Conservation (phyloP, 73 alveolate genomes). For the Blepharisma japonicum region DNA sequence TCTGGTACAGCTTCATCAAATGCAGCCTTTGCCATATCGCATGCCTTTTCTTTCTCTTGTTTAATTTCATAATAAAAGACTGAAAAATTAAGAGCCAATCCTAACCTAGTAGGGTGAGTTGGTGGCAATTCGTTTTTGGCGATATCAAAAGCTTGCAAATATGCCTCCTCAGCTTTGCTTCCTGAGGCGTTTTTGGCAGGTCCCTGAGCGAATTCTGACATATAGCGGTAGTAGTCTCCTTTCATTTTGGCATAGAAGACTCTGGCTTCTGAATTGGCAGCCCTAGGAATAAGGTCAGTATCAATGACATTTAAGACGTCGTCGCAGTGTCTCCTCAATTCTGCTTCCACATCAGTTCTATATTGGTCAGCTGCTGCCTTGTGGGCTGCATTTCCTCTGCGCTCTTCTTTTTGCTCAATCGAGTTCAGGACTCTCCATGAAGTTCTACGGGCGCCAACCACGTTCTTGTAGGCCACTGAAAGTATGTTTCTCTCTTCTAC, state of each 20-base stretch:
- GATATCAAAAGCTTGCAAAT: slow-evolving; percentile 77
- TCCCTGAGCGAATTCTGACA: slow-evolving; percentile 82
- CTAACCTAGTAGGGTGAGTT: slow-evolving; percentile 88
- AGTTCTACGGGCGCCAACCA: slow-evolving; percentile 79
- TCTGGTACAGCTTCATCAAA: slow-evolving; percentile 76
- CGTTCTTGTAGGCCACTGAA: slow-evolving; percentile 83
- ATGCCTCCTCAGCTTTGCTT: slow-evolving; percentile 76
- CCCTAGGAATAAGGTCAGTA: slow-evolving; percentile 56
- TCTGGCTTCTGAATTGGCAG: slow-evolving; percentile 70
- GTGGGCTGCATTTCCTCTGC: slow-evolving; percentile 63
- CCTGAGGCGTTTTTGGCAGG: slow-evolving; percentile 74
- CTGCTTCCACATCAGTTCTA: slow-evolving; percentile 70
- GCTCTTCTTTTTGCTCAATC: slow-evolving; percentile 70
- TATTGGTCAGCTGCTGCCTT: slow-evolving; percentile 68
- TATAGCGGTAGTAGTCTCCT: slow-evolving; percentile 93
- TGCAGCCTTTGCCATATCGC: slow-evolving; percentile 80
- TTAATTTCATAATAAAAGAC: slow-evolving; percentile 88
- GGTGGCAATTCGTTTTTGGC: slow-evolving; percentile 72
- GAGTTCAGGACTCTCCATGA: slow-evolving; percentile 80
- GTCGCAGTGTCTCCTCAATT: slow-evolving; percentile 61
- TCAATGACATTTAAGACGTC: slow-evolving; percentile 68
- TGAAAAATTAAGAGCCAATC: slow-evolving; percentile 83
- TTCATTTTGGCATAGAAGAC: slow-evolving; percentile 88
- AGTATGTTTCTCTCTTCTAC: slow-evolving; percentile 83
- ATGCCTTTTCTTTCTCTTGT: slow-evolving; percentile 70